Percentiles rank a stretch among this genome's conserved stretches.
phyloP scores from a whole-genome alignment of 2,329 filamentous ascomycete species.

The Diaporthe sp. region DNA sequence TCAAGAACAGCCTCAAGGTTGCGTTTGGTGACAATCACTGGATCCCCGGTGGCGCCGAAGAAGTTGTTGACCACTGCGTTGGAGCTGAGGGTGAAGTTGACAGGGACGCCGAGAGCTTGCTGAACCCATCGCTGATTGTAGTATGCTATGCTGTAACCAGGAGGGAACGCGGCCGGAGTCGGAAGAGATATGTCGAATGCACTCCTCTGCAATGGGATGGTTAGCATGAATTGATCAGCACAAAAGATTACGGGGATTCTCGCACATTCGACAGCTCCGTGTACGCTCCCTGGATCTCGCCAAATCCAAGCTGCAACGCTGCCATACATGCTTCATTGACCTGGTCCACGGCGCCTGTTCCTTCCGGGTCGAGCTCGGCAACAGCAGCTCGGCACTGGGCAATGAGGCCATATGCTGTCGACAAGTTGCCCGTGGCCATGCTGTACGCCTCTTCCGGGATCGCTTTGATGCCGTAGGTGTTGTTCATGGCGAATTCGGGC shows the following conservation, averaged over 20 bases:
- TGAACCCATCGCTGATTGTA: constrained; percentile 69
- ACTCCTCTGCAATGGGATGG: constrained; percentile 51
- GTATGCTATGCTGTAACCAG: constrained; percentile 63
- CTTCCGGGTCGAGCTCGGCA: constrained; percentile 60
- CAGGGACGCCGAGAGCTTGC: constrained; percentile 65
- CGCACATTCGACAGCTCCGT: constrained; percentile 53
- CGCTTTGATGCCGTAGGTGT: constrained; percentile 42
- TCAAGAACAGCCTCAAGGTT: constrained; percentile 64
- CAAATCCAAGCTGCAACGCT: constrained; percentile 35
- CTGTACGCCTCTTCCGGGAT: constrained; percentile 40
- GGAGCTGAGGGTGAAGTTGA: constrained; percentile 64
- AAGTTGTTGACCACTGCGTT: constrained; percentile 52
- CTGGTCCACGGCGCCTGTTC: constrained; percentile 35
- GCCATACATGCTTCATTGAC: constrained; percentile 40
- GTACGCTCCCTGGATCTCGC: constrained; percentile 52
- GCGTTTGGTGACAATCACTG: constrained; percentile 44
- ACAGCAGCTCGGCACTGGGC: constrained; percentile 42
- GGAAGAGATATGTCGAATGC: constrained; percentile 68
- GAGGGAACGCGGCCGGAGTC: constrained; percentile 62
- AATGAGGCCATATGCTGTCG: constrained; percentile 40
- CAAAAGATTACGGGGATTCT: too few relatives aligned
- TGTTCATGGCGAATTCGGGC: constrained; percentile 45
- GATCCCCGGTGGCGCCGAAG: constrained; percentile 53
- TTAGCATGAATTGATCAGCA: background rate
- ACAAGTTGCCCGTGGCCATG: constrained; percentile 33